These are phyloP conservation scores for Bryum argenteum DNA, from an alignment of 225 moss, liverwort and hornwort genomes.

Conservation along the genomic window DNA sequence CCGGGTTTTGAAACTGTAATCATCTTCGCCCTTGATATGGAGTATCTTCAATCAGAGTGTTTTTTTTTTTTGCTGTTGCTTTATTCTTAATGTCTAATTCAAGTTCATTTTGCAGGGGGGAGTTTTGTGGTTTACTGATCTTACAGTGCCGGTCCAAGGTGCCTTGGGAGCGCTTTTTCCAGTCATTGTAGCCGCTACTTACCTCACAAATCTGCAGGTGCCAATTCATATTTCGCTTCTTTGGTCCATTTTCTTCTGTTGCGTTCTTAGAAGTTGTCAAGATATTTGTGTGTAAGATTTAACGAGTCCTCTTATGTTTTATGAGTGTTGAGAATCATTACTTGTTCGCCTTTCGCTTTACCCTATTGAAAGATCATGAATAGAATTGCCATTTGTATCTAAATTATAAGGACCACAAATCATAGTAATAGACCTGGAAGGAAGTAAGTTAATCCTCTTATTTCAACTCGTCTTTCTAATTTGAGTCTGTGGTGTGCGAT, in stretches of 20 bases:
- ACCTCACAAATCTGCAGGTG: slow-evolving; percentile 90
- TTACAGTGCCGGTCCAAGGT: slow-evolving; percentile 91
- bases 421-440: background rate
- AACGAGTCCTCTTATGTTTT: too few relatives aligned
- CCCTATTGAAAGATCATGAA: too few relatives aligned
- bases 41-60: background rate
- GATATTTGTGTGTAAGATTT: too few relatives aligned
- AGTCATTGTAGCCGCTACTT: slow-evolving; percentile 75
- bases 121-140: slow-evolving; percentile 83
- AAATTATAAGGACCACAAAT: background rate
- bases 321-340: too few relatives aligned
- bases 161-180: slow-evolving; percentile 91
- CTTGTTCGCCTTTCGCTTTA: too few relatives aligned
- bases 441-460: background rate
- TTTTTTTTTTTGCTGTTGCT: background rate
- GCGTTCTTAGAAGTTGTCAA: too few relatives aligned
- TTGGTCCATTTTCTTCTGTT: too few relatives aligned
- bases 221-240: slow-evolving; percentile 3
- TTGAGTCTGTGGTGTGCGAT: slow-evolving; percentile 39
- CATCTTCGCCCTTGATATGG: background rate
- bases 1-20: slow-evolving; percentile 89
- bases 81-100: background rate
- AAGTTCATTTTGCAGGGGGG: slow-evolving; percentile 66
- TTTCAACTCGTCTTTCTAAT: slow-evolving; percentile 29
- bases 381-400: too few relatives aligned